Evolutionary conservation across 2,329 filamentous ascomycete species (phyloP).

Genomic region (Ceratocystis variospora): DNA sequence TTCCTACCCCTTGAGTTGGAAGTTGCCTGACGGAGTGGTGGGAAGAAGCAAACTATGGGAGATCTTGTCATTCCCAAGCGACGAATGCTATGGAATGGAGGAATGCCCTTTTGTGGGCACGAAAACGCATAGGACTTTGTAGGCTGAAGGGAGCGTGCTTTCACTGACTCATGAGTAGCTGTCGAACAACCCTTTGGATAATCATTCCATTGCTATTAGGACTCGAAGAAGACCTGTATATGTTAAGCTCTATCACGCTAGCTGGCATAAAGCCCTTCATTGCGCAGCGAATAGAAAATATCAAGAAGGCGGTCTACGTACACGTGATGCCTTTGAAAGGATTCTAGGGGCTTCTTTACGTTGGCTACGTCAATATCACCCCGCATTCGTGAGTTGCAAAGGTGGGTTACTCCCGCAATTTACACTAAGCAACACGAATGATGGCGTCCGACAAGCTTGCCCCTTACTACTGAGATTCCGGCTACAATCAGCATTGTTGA

Average conservation of each 20-base stretch:
- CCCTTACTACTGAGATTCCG: background rate
- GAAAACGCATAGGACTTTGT: background rate
- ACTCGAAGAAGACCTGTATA: no score
- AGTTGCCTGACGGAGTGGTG: background rate
- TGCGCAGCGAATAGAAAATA: background rate
- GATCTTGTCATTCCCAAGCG: background rate
- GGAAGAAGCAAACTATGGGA: background rate
- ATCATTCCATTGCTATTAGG: background rate
- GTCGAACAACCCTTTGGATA: background rate
- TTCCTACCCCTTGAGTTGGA: background rate
- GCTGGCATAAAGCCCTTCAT: background rate
- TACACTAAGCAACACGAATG: background rate
- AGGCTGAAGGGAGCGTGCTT: background rate
- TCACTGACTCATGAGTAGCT: background rate
- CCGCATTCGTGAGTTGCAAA: background rate
- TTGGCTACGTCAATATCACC: background rate
- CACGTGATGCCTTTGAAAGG: background rate
- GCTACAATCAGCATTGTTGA: background rate
- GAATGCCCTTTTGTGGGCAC: background rate
- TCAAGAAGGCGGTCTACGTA: background rate
- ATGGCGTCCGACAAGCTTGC: background rate
- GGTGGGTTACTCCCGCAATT: background rate
- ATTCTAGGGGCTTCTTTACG: background rate
- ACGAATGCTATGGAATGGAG: background rate
- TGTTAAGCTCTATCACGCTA: background rate